Base-by-base conservation (phyloP, 495 filamentous ascomycete species). In the Penicillium bialowiezense region DNA sequence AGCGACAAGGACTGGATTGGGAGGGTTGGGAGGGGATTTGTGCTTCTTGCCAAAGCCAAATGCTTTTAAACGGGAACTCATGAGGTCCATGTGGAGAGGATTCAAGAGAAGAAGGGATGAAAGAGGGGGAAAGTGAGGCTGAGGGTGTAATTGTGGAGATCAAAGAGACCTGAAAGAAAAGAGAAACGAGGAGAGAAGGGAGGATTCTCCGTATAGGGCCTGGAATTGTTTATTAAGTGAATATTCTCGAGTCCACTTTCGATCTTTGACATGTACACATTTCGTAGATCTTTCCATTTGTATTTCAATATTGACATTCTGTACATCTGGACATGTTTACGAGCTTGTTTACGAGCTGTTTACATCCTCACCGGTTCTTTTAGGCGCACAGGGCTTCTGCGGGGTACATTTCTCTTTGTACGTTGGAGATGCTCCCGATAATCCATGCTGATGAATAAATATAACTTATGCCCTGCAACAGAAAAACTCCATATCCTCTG, bases 51-150 rank as follows among this genome's bases (percentile, higher is more conserved):
- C 58, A 58, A 75, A 74, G 57, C 56, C 65, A 52, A 74, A 69
- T 44, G 60, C 61, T 60, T 72, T 78, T 50, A 80, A 71, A 59
- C 74, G 67, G 54, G 75, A 70, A 69, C 64, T 77, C 75, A 80
- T 79, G 60, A 69, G 65, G 67, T 73, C 73, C 62, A 70, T 64
- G 50, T 67, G 62, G 24, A 55, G 34, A 37, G 21, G 35, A 49
- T 39, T 49, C 48, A 33, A 41, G 32, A 41, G 43, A 48, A 38
- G 49, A 54, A 36, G 41, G 52, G 50, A n/a, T 31, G 38, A 48
- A 41, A 41, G 41, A 21, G 38, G 47, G 48, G 51, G 47, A 54
- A 41, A 54, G 45, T 40, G 48, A 41, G 53, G 46, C 33, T 47
- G 42, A 52, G 40, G 32, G 24, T 35, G 42, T 44, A 6, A 34